Evolutionary conservation across 495 filamentous ascomycete genomes (phyloP).

Genomic region (Evernia prunastri): DNA sequence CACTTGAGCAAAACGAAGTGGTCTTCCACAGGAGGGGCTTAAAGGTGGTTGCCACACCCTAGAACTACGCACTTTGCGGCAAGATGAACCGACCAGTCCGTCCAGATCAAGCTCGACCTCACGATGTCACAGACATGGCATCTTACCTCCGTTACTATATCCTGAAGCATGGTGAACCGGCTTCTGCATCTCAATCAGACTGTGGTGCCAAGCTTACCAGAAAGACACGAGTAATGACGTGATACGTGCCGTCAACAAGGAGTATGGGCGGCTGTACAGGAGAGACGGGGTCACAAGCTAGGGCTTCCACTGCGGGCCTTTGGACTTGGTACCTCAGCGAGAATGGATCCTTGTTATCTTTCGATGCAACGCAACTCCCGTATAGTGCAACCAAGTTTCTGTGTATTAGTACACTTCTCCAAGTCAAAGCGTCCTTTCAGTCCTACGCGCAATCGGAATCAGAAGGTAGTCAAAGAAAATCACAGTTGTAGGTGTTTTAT

Average conservation of each 20-base stretch:
- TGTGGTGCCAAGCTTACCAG: neutral
- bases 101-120: neutral
- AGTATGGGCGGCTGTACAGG: conserved; percentile 17
- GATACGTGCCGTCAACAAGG: neutral
- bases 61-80: neutral
- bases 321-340: neutral
- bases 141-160: neutral
- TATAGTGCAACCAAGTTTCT: neutral
- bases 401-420: neutral
- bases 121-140: neutral
- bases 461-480: neutral
- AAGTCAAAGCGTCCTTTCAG: neutral
- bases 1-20: neutral
- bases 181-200: neutral
- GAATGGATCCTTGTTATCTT: neutral
- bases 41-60: neutral
- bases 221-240: neutral
- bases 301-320: neutral
- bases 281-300: neutral
- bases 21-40: neutral
- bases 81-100: neutral
- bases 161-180: neutral
- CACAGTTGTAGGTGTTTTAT: neutral
- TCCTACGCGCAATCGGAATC: neutral
- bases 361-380: neutral